Conservation (phyloP, 495 filamentous ascomycete genomes). For the Bathelium albidoporum region DNA sequence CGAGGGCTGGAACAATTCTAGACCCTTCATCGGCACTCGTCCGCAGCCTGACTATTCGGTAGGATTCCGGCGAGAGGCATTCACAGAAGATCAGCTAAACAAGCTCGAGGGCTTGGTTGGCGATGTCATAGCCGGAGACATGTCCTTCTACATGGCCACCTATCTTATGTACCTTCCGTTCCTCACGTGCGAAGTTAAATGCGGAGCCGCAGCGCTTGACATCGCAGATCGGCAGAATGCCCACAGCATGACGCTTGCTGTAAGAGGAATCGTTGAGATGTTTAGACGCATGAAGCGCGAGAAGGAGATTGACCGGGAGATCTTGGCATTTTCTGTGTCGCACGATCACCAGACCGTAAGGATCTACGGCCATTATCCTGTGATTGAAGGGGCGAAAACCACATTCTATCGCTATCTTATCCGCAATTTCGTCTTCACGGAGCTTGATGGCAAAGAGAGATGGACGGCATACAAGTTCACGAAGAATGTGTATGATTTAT, state of each 20-base stretch:
- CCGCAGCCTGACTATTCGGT: slow-evolving; percentile 39
- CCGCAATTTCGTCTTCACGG: slow-evolving; percentile 8
- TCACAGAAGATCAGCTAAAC: slow-evolving; percentile 14
- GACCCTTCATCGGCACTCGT: slow-evolving; percentile 26
- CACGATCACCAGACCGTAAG: slow-evolving; percentile 32
- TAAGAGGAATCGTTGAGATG: slow-evolving; percentile 14
- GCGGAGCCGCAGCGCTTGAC: slow-evolving; percentile 16
- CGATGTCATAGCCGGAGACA: neutral
- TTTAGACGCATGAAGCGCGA: slow-evolving; percentile 24
- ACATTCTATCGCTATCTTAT: slow-evolving; percentile 19
- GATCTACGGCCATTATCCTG: slow-evolving; percentile 27
- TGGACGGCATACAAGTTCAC: slow-evolving; percentile 23
- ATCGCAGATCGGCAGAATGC: slow-evolving; percentile 21
- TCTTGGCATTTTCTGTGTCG: slow-evolving; percentile 40
- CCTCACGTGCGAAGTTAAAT: slow-evolving; percentile 18
- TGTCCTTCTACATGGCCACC: slow-evolving; percentile 14
- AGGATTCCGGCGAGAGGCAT: slow-evolving; percentile 18
- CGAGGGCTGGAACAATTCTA: slow-evolving; percentile 34
- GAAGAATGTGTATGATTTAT: slow-evolving; percentile 20
- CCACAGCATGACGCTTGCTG: slow-evolving; percentile 10
- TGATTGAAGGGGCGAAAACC: slow-evolving; percentile 14
- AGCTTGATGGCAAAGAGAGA: slow-evolving; percentile 12
- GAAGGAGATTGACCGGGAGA: slow-evolving; percentile 32
- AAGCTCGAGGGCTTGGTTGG: slow-evolving; percentile 6
- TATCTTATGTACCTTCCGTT: slow-evolving; percentile 21